phyloP scores from a whole-genome alignment of 306 rosid genomes.

The Medicago lupulina region DNA sequence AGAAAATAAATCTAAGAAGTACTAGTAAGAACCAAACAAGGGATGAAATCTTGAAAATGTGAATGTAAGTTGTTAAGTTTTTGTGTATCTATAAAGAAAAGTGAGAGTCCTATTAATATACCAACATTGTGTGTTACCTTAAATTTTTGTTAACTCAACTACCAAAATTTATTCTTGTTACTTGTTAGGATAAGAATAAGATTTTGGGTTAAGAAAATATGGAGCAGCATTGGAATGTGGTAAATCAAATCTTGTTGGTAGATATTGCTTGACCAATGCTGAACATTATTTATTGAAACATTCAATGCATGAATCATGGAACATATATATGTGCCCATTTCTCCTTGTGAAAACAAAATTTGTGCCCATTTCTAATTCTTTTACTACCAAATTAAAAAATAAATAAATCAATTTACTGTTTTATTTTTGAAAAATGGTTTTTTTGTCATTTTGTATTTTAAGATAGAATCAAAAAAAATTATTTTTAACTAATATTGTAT shows the following conservation, averaged over 20 bases:
- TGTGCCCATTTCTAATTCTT: neutral
- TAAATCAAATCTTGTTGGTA: slow-evolving; percentile 53
- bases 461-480: neutral
- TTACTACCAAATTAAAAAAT: too few species aligned
- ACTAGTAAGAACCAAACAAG: neutral
- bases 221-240: slow-evolving; percentile 29
- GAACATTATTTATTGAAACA: slow-evolving; percentile 37
- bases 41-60: slow-evolving; percentile 5
- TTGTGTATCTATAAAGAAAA: slow-evolving; percentile 5
- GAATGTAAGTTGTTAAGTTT: slow-evolving; percentile 8
- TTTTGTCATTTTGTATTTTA: neutral
- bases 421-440: too few species aligned
- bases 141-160: slow-evolving; percentile 29
- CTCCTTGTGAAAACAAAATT: neutral
- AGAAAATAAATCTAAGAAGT: neutral
- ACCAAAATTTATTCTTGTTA: slow-evolving; percentile 27
- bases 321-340: neutral
- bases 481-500: too few species aligned
- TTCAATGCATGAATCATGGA: slow-evolving; percentile 37
- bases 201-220: slow-evolving; percentile 20
- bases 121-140: slow-evolving; percentile 36
- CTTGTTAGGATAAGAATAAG: slow-evolving; percentile 39
- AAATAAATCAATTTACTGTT: too few species aligned
- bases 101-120: slow-evolving; percentile 37
- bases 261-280: slow-evolving; percentile 50